Evolutionary conservation across 2,329 filamentous ascomycete genomes (phyloP).

Genomic region (Nemania sp.): DNA sequence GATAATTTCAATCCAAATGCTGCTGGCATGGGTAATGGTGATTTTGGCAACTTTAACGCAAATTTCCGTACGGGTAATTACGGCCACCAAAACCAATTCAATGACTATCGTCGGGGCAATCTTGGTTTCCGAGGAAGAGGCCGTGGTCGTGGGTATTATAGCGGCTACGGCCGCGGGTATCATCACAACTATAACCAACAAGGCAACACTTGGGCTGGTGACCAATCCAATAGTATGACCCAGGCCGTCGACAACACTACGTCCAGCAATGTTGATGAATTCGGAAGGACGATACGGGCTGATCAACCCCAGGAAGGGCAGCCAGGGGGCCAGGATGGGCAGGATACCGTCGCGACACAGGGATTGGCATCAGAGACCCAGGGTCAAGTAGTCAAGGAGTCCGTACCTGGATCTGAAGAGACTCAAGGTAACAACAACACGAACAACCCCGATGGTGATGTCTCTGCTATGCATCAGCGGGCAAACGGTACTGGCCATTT

Average conservation of each 20-base stretch:
- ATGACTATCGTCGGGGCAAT: slow-evolving; percentile 75
- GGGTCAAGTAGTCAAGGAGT: slow-evolving; percentile 37
- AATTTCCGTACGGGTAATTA: slow-evolving; percentile 83
- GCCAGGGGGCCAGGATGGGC: slow-evolving; percentile 34
- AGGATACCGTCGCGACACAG: slow-evolving; percentile 29
- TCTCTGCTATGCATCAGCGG: slow-evolving; percentile 41
- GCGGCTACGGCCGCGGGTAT: slow-evolving; percentile 61
- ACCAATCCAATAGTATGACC: slow-evolving; percentile 31
- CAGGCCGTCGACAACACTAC: slow-evolving; percentile 33
- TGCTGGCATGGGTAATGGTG: slow-evolving; percentile 79
- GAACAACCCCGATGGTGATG: slow-evolving; percentile 40
- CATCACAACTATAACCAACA: slow-evolving; percentile 49
- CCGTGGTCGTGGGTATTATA: slow-evolving; percentile 60
- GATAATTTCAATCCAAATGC: slow-evolving; percentile 90
- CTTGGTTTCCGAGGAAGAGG: slow-evolving; percentile 71
- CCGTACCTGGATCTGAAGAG: slow-evolving; percentile 33
- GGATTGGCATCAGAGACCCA: slow-evolving; percentile 32
- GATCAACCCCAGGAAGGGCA: slow-evolving; percentile 34
- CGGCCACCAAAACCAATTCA: slow-evolving; percentile 74
- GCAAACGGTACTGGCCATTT: slow-evolving; percentile 33
- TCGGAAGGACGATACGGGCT: slow-evolving; percentile 44
- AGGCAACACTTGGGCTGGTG: slow-evolving; percentile 36
- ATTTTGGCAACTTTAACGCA: slow-evolving; percentile 79
- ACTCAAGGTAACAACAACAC: slow-evolving; percentile 38
- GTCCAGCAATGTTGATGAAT: slow-evolving; percentile 46